phyloP scores from a whole-genome alignment of 768 basidiomycete species.

The Serendipita sp. region DNA sequence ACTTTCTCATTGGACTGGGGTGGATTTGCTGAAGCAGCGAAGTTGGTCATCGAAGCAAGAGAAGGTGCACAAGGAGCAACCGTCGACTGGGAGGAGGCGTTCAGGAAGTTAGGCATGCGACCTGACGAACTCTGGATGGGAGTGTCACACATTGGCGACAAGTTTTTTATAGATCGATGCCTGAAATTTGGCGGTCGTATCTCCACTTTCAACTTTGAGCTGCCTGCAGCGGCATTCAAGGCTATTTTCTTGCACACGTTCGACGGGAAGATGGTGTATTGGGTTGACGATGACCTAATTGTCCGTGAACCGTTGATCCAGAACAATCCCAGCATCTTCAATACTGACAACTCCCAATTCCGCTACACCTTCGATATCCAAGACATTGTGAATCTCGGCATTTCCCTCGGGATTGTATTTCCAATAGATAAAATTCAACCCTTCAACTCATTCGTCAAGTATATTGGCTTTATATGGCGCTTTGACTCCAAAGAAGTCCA shows the following conservation, averaged over 20 bases:
- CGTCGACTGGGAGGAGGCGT: conserved; percentile 12
- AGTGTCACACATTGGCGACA: not conserved
- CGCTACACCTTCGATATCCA: not conserved
- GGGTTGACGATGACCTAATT: not conserved
- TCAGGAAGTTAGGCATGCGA: conserved; percentile 7
- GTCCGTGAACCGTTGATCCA: not conserved
- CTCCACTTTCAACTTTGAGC: conserved; percentile 8
- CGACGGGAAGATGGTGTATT: not conserved
- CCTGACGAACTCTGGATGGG: conserved; percentile 8
- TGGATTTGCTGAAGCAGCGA: not conserved
- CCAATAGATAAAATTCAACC: not conserved
- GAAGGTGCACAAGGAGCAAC: conserved; percentile 16
- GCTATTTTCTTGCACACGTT: not conserved
- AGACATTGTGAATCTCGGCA: not conserved
- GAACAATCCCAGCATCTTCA: not conserved
- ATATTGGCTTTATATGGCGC: not conserved
- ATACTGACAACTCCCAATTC: not conserved
- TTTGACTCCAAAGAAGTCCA: not conserved
- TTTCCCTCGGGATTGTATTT: not conserved
- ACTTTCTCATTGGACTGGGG: not conserved
- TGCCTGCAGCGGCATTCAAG: not conserved
- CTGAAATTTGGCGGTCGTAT: conserved; percentile 14
- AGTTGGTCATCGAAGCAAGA: conserved; percentile 14
- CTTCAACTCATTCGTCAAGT: not conserved
- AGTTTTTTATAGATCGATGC: conserved; percentile 16